Evolutionary conservation across 1,139 yeast genomes (phyloP).

Genomic region (Pichia terricola): DNA sequence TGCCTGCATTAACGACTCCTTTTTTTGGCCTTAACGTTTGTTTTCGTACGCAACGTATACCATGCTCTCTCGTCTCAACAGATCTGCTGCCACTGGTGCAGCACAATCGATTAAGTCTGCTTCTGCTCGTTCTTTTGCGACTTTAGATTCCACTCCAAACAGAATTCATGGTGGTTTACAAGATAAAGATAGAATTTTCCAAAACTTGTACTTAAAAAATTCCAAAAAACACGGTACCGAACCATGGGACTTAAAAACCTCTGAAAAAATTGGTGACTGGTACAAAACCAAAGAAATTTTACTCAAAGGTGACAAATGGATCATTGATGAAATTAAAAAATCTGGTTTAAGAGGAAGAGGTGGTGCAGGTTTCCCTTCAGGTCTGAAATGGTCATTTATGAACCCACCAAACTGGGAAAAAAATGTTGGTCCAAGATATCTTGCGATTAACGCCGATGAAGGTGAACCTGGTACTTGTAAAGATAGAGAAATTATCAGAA

Average conservation of each 20-base stretch:
- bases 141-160: slow-evolving; percentile 34
- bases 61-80: slow-evolving; percentile 8
- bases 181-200: slow-evolving; percentile 81
- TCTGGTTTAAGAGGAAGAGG: slow-evolving; percentile 87
- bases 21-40: neutral
- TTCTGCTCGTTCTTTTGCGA: slow-evolving; percentile 17
- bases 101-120: no score
- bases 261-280: slow-evolving; percentile 83
- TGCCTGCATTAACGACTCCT: neutral
- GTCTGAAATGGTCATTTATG: slow-evolving; percentile 88
- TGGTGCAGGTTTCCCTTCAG: slow-evolving; percentile 89
- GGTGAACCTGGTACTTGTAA: slow-evolving; percentile 93
- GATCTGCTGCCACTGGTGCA: slow-evolving; percentile 1
- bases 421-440: slow-evolving; percentile 73
- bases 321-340: slow-evolving; percentile 74
- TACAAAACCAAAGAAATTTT: slow-evolving; percentile 79
- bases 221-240: slow-evolving; percentile 37
- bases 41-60: neutral
- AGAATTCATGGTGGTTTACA: slow-evolving; percentile 64
- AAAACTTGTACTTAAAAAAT: slow-evolving; percentile 48
- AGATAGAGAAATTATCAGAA: slow-evolving; percentile 81
- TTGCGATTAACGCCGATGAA: slow-evolving; percentile 86
- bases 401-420: slow-evolving; percentile 94
- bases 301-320: slow-evolving; percentile 79
- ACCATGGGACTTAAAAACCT: slow-evolving; percentile 65